Conservation (phyloP, 805 yeast genomes). For the Saccharomycodes ludwigii region DNA sequence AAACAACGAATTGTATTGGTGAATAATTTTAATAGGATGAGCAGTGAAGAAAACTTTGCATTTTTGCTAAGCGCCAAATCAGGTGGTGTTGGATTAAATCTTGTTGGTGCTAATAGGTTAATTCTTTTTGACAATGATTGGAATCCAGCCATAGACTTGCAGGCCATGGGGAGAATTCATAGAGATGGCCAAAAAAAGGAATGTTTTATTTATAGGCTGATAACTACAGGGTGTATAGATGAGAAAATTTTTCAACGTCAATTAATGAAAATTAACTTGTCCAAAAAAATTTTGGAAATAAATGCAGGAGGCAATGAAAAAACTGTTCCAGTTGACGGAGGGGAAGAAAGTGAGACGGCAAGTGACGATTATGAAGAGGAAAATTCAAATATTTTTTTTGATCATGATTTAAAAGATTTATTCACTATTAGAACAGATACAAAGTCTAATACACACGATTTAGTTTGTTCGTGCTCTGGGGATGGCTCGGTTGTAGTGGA, state of each 20-base stretch:
- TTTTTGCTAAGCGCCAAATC: conserved; percentile 79
- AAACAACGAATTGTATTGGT: conserved; percentile 56
- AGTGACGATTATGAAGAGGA: conserved; percentile 29
- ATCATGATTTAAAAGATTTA: conserved; percentile 58
- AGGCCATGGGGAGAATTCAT: conserved; percentile 92
- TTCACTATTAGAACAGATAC: conserved; percentile 46
- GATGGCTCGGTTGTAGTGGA: conserved; percentile 28
- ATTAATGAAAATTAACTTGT: conserved; percentile 66
- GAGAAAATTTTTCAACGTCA: conserved; percentile 92
- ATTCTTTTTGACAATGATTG: conserved; percentile 88
- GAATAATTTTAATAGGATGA: conserved; percentile 45
- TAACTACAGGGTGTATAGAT: conserved; percentile 85
- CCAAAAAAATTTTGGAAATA: conserved; percentile 52
- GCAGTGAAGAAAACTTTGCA: conserved; percentile 34
- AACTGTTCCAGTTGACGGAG: no score
- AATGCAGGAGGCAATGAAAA: conserved; percentile 14
- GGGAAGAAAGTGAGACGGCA: conserved; percentile 13
- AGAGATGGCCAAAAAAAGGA: conserved; percentile 82
- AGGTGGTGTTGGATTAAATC: conserved; percentile 87
- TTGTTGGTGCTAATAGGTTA: conserved; percentile 80
- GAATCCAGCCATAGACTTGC: conserved; percentile 89
- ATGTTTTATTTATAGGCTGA: conserved; percentile 67
- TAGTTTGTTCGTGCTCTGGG: conserved; percentile 55
- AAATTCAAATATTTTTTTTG: conserved; percentile 45
- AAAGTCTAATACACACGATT: conserved; percentile 62